A percentile compares a stretch with the other conserved stretches of the same genome.
These are phyloP conservation scores for Kodamaea laetipori DNA, from an alignment of 805 yeast genomes.

Conservation along the genomic window DNA sequence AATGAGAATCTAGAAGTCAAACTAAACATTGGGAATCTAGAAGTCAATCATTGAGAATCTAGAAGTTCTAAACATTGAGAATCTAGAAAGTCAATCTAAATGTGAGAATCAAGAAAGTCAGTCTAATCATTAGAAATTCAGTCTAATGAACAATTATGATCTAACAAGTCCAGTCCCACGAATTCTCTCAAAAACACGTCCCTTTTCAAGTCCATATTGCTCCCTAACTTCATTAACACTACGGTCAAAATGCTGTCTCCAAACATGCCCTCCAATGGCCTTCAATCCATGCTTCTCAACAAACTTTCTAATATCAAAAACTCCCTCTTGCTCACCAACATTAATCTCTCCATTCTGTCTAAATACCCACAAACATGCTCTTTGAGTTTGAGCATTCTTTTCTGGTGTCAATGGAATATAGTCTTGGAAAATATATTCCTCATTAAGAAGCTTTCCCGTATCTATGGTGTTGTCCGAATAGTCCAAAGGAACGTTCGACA, in stretches of 20 bases:
- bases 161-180: constrained; percentile 37
- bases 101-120: too few species aligned
- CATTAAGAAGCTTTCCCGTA: constrained; percentile 38
- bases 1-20: too few species aligned
- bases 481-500: constrained; percentile 63
- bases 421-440: constrained; percentile 42
- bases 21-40: too few species aligned
- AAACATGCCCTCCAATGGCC: constrained; percentile 90
- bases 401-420: constrained; percentile 88
- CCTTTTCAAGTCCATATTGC: constrained; percentile 70
- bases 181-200: constrained; percentile 72
- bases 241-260: constrained; percentile 85
- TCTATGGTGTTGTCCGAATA: constrained; percentile 60
- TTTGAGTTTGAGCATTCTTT: constrained; percentile 78
- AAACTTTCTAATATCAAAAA: constrained; percentile 75
- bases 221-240: constrained; percentile 68
- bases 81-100: too few species aligned
- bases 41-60: too few species aligned
- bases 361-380: constrained; percentile 88
- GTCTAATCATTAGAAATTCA: too few species aligned
- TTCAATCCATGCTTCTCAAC: constrained; percentile 54
- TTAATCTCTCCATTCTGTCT: constrained; percentile 52
- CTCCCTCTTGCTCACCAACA: constrained; percentile 37
- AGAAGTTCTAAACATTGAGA: too few species aligned
- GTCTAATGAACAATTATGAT: too few species aligned